Base-by-base conservation (phyloP, 305 asterid genomes). In the Plantago rigida region DNA sequence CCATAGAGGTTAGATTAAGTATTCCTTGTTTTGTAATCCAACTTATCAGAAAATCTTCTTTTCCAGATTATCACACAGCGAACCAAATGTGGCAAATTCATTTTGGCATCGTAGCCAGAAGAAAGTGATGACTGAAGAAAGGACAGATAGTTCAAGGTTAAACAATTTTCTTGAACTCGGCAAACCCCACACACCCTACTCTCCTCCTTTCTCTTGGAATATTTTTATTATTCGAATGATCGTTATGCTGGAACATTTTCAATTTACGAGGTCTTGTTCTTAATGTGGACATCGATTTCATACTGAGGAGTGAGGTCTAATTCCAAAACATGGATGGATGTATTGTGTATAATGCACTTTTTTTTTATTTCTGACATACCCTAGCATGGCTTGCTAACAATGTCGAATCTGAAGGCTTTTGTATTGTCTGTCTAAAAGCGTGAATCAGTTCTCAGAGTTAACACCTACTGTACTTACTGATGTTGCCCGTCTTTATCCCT, bases 71-170 rank as follows among this genome's bases (percentile, higher is more conserved):
- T 76, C 87, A 7, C 83, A 75, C 71, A 84, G 91, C 60, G 89
- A 78, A 73, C 94, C 94, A 53, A 73, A 84, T 75, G 73, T 81
- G 64, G 82, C 94, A 60, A 73, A 82, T 73, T 70, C 91, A 42
- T 81, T 82, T 74, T 84, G 95, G 95, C 73, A 77, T 71, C 82
- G 79, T 63, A 72, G 83, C 76, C 78, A 77, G 77, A 82, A 83
- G 76, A 86, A 89, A 76, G 85, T 67, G 69, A 73, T 79, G 65
- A 73, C 80, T 67, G 96, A 86, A 72, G 84, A 78, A 69, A 75
- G 84, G 74, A 80, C 91, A 24, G 83, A 81, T 65, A 81, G 79
- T 74, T 80, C 87, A 75, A 86, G 96, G 94, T 85, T 64, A 63
- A 62, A 45, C 58, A 63, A n/a, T 47, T 28, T 62, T 22, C 4